phyloP scores from a whole-genome alignment of 2,329 filamentous ascomycete species.

The Neonectria coccinea region DNA sequence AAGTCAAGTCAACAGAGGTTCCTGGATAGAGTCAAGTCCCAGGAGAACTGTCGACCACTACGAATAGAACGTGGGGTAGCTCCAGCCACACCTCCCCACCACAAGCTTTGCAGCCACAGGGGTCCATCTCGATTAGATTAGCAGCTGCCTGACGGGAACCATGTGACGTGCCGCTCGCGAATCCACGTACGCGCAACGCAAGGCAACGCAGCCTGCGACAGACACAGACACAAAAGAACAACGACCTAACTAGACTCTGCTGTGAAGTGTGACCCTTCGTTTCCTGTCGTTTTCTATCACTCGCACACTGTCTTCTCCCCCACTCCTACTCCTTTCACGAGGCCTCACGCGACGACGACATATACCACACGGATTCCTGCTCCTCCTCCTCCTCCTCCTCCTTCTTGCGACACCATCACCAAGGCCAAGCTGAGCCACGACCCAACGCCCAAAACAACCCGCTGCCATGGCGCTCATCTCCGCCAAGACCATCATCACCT shows the following conservation, averaged over 20 bases:
- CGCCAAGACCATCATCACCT: constrained; percentile 82
- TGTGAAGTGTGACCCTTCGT: not conserved
- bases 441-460: not conserved
- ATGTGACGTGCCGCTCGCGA: not conserved
- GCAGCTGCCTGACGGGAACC: not conserved
- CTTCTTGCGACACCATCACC: not conserved
- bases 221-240: not conserved
- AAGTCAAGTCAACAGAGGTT: not conserved
- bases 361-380: not conserved
- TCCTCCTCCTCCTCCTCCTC: not conserved
- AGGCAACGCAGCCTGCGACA: not conserved
- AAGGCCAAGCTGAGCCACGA: constrained; percentile 1
- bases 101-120: not conserved
- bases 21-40: not conserved
- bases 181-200: not conserved
- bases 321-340: not conserved
- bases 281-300: not conserved
- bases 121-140: not conserved
- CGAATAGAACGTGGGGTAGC: not conserved
- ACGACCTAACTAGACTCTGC: not conserved
- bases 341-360: constrained; percentile 19
- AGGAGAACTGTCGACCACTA: no score
- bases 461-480: constrained; percentile 82
- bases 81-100: not conserved
- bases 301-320: not conserved